These are phyloP conservation scores for Xylaria sp. DNA, from an alignment of 2,329 filamentous ascomycete species.

Conservation along the genomic window DNA sequence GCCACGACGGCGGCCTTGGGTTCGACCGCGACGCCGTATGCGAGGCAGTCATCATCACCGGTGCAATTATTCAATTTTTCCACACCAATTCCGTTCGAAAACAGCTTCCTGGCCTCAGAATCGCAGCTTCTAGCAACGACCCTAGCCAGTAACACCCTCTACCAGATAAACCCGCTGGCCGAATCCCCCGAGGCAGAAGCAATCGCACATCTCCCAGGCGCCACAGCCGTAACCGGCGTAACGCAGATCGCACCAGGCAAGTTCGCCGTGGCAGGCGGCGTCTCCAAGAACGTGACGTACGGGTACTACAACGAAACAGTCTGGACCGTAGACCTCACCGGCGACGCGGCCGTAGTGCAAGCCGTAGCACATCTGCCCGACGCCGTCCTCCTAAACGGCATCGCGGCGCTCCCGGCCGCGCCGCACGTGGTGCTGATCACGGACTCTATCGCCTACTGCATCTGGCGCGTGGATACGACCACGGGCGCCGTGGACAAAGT, in stretches of 20 bases:
- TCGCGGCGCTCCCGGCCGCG: not conserved
- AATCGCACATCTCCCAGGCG: not conserved
- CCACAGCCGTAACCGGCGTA: not conserved
- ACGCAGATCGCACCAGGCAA: not conserved
- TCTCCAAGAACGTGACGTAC: not conserved
- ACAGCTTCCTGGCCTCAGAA: constrained; percentile 1
- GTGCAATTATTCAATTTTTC: not conserved
- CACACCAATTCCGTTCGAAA: not conserved
- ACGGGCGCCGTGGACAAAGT: not conserved
- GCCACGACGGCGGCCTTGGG: not conserved
- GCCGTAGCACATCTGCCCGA: not conserved
- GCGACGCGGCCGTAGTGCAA: not conserved
- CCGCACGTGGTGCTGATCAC: not conserved
- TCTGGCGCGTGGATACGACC: not conserved
- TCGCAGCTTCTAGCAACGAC: not conserved
- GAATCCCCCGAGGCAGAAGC: not conserved
- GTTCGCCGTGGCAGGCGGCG: not conserved
- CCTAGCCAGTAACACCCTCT: not conserved
- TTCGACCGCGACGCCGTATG: not conserved
- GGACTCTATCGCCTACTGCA: not conserved
- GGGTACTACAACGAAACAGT: not conserved
- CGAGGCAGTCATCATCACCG: not conserved
- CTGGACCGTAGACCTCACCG: not conserved
- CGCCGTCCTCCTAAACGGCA: not conserved
- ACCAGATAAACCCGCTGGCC: not conserved